A percentile compares a stretch with the other conserved stretches of the same genome.
phyloP scores from a whole-genome alignment of 2,329 filamentous ascomycete species.

The Atkinsonella hypoxylon region DNA sequence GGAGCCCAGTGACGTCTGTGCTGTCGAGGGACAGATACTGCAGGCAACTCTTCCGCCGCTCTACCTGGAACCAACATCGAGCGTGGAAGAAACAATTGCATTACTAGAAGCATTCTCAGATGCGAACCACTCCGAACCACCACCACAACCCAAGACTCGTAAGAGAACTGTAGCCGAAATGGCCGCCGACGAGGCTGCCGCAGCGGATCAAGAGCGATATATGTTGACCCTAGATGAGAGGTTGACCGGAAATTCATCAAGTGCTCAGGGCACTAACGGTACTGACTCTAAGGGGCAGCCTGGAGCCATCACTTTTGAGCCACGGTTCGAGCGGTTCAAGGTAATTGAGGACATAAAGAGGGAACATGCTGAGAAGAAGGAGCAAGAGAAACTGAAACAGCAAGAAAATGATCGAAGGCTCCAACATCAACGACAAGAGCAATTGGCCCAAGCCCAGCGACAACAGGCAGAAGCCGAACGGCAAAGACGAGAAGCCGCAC shows the following conservation, averaged over 20 bases:
- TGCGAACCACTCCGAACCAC: conserved; percentile 62
- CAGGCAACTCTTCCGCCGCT: conserved; percentile 63
- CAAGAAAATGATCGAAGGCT: conserved; percentile 45
- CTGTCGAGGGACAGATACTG: conserved; percentile 66
- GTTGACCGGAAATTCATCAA: conserved; percentile 47
- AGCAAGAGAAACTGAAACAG: conserved; percentile 61
- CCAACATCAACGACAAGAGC: conserved; percentile 31
- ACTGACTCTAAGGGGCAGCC: conserved; percentile 63
- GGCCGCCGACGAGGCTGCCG: conserved; percentile 85
- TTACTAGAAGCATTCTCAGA: conserved; percentile 63
- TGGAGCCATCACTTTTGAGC: conserved; percentile 64
- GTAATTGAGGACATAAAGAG: conserved; percentile 74
- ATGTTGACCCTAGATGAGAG: conserved; percentile 90
- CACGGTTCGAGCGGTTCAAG: conserved; percentile 85
- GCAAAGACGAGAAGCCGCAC: conserved; percentile 23
- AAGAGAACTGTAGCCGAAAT: conserved; percentile 93
- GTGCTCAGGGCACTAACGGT: conserved; percentile 43
- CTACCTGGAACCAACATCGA: conserved; percentile 64
- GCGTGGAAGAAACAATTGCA: conserved; percentile 53
- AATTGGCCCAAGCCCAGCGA: conserved; percentile 32
- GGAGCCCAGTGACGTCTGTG: conserved; percentile 59
- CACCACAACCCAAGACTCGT: conserved; percentile 75
- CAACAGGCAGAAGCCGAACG: conserved; percentile 33
- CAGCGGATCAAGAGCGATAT: conserved; percentile 78
- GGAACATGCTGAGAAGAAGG: conserved; percentile 64